phyloP scores from a whole-genome alignment of 106 monocot genomes.

The Posidonia australis region DNA sequence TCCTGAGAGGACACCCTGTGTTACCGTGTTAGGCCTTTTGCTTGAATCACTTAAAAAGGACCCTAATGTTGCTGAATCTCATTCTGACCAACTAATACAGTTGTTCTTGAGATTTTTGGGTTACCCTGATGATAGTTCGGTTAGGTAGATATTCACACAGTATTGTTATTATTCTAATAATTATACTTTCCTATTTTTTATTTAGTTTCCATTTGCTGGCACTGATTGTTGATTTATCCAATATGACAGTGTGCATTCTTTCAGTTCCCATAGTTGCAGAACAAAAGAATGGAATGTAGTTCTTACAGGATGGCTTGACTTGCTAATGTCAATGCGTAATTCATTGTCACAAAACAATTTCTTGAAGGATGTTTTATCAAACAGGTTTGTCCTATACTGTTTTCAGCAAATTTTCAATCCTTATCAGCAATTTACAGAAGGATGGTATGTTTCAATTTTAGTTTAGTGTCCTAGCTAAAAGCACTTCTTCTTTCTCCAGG shows the following conservation, averaged over 20 bases:
- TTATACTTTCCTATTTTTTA: neutral
- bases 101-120: constrained; percentile 82
- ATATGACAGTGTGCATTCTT: constrained; percentile 37
- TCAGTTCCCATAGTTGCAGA: constrained; percentile 22
- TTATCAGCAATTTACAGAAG: neutral
- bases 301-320: constrained; percentile 78
- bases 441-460: neutral
- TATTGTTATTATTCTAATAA: neutral
- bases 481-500: constrained; percentile 26
- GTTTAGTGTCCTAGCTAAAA: neutral
- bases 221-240: neutral
- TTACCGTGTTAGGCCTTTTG: constrained; percentile 42
- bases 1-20: constrained; percentile 54
- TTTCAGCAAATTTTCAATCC: neutral
- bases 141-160: constrained; percentile 33
- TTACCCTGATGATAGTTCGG: constrained; percentile 31
- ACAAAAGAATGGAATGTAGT: constrained; percentile 54
- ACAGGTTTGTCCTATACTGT: constrained; percentile 36
- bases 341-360: constrained; percentile 40
- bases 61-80: constrained; percentile 62
- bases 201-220: neutral
- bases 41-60: constrained; percentile 69
- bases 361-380: constrained; percentile 65
- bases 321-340: constrained; percentile 56
- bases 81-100: constrained; percentile 67